A percentile compares a stretch with the other conserved stretches of the same genome.
Evolutionary conservation across 2,329 filamentous ascomycete genomes (phyloP).

Genomic region (Dichotomopilus funicola): DNA sequence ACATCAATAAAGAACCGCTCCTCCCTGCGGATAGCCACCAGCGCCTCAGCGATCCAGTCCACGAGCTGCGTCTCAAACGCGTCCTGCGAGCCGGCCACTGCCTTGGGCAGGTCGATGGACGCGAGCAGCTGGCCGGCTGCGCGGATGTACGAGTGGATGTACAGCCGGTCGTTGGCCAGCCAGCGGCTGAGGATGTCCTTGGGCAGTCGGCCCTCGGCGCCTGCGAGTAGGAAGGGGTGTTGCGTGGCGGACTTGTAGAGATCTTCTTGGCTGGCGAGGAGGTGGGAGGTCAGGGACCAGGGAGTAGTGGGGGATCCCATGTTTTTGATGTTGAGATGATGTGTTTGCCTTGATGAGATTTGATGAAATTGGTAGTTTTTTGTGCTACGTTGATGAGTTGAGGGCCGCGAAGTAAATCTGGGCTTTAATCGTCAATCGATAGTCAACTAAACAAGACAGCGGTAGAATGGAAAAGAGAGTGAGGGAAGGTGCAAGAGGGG

Average conservation of each 20-base stretch:
- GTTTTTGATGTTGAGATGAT: background rate
- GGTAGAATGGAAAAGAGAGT: no score
- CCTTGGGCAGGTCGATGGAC: slow-evolving; percentile 50
- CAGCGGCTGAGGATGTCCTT: slow-evolving; percentile 53
- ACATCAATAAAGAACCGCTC: slow-evolving; percentile 62
- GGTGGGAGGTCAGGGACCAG: slow-evolving; percentile 48
- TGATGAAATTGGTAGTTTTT: background rate
- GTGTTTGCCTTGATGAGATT: background rate
- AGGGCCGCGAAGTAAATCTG: no score
- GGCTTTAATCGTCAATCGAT: no score
- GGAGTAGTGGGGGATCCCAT: slow-evolving; percentile 8
- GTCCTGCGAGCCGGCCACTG: slow-evolving; percentile 21
- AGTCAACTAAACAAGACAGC: no score
- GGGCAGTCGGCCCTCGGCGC: slow-evolving; percentile 55
- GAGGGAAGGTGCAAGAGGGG: no score
- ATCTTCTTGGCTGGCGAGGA: slow-evolving; percentile 43
- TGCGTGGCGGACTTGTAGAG: slow-evolving; percentile 54
- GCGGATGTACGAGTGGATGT: slow-evolving; percentile 60
- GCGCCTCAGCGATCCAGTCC: slow-evolving; percentile 55
- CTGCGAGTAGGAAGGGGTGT: slow-evolving; percentile 58
- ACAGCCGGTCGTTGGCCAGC: slow-evolving; percentile 66
- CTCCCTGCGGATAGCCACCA: slow-evolving; percentile 61
- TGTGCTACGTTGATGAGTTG: no score
- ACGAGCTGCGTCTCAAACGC: slow-evolving; percentile 49
- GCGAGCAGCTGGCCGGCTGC: slow-evolving; percentile 60